Conservation (phyloP, 495 filamentous ascomycete genomes). For the Tuber brumale region DNA sequence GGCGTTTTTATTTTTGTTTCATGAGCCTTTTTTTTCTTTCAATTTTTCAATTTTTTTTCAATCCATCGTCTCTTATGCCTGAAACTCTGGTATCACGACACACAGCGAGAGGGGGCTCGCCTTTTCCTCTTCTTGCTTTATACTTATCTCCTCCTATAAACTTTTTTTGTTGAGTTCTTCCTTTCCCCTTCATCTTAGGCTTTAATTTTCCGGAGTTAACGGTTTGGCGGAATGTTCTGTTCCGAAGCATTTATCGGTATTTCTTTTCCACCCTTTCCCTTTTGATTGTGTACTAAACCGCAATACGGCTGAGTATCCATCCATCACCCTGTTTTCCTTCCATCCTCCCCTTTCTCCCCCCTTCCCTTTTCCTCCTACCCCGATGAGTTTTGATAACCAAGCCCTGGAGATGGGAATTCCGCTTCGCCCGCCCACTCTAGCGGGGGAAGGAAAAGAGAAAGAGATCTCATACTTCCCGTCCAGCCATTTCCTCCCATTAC, state of each 20-base stretch:
- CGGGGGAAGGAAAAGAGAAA: not conserved
- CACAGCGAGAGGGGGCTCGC: not conserved
- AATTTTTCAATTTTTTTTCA: not conserved
- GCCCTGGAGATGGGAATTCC: not conserved
- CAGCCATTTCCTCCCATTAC: not conserved
- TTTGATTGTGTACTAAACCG: not conserved
- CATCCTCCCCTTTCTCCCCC: no score
- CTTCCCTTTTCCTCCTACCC: not conserved
- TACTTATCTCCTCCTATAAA: not conserved
- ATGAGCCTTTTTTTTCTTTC: not conserved
- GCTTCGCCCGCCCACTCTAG: not conserved
- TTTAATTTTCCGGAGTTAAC: not conserved
- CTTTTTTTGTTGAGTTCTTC: not conserved
- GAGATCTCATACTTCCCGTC: not conserved
- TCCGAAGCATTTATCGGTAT: not conserved
- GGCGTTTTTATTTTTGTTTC: not conserved
- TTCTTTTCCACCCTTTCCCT: not conserved
- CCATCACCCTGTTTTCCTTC: not conserved
- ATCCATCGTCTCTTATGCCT: not conserved
- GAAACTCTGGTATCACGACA: not conserved
- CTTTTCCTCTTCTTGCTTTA: not conserved
- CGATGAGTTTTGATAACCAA: not conserved
- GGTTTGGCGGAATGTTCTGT: constrained; percentile 1
- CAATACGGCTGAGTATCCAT: not conserved
- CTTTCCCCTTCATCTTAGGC: not conserved